Base-by-base conservation (phyloP, 208 protist genomes). In the Vickermania spadyakhi region DNA sequence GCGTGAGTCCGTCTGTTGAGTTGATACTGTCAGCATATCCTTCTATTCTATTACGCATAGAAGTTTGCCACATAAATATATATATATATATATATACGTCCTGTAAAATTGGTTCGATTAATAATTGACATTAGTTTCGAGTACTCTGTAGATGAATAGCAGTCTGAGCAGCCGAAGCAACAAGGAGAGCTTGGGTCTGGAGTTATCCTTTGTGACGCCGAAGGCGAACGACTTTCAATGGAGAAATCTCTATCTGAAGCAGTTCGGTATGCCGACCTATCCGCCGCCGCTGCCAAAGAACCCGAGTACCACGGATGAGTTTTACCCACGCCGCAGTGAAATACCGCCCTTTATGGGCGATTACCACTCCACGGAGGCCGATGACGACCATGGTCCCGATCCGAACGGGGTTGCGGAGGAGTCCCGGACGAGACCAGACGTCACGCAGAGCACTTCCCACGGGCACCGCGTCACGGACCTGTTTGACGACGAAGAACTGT, bases 201-300 rank as follows among this genome's bases (percentile, higher is more conserved):
- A 25, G 29, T 14, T 56, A 52, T 52, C 41, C 2, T 89, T 89
- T 50, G 58, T 52, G 18, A 61, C 69, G 18, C 79, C 81, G 2
- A 60, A 77, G 29, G 28, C 70, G 26, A 93, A 90, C 66, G 86
- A 88, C 58, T 93, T 86, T 52, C 86, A 93, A 55, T 93, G 86
- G 83, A 67, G 74, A 28, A 93, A 93, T 42, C 54, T 93, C 13
- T 93, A 93, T 62, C 28, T 84, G 30, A 79, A 78, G 30, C 56
- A 85, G 72, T 89, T 77, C 52, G 81, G 83, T 26, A 53, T 66
- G 36, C 86, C 80, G 68, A 84, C 81, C 25, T 93, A 93, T 54
- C 60, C 81, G 3, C 86, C 86, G 3, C 86, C 82, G 13, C 73
- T 89, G 53, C 76, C 83, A 2, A 76, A 74, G 31, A 74, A 90